Percentiles rank a stretch among this genome's conserved stretches.
Conservation (phyloP, 2,329 filamentous ascomycete genomes). For the Aspergillus sp. region DNA sequence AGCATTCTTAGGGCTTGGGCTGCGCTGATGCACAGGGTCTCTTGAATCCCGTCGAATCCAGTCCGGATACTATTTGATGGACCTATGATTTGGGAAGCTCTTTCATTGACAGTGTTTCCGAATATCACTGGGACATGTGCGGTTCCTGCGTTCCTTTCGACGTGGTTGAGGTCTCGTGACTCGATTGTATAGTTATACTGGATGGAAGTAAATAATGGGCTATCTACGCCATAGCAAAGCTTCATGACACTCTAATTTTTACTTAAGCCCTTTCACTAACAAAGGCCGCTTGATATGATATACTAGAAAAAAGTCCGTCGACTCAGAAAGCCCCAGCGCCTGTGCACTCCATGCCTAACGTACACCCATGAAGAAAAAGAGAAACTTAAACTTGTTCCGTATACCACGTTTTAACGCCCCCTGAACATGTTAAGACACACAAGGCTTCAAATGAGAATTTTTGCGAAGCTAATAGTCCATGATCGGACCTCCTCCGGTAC, state of each 20-base stretch:
- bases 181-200: conserved; percentile 35
- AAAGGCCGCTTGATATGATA: no score
- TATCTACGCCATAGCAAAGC: no score
- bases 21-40: conserved; percentile 46
- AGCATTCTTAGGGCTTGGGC: conserved; percentile 45
- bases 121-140: conserved; percentile 58
- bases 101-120: conserved; percentile 56
- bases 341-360: not conserved
- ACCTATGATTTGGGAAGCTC: conserved; percentile 54
- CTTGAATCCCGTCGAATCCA: conserved; percentile 44
- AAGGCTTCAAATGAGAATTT: not conserved
- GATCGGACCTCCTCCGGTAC: conserved; percentile 28
- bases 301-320: not conserved
- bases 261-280: no score
- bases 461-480: conserved; percentile 40
- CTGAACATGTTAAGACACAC: not conserved
- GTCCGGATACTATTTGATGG: conserved; percentile 46
- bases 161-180: conserved; percentile 47
- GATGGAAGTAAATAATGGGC: no score
- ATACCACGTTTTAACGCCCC: not conserved
- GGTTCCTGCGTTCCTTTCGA: conserved; percentile 42
- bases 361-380: not conserved
- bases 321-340: not conserved
- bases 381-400: not conserved
- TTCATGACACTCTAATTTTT: no score